Evolutionary conservation across 805 yeast genomes (phyloP), one percentile per base, ranked within the genome.

Genomic region (Tetrapisispora iriomotensis): DNA sequence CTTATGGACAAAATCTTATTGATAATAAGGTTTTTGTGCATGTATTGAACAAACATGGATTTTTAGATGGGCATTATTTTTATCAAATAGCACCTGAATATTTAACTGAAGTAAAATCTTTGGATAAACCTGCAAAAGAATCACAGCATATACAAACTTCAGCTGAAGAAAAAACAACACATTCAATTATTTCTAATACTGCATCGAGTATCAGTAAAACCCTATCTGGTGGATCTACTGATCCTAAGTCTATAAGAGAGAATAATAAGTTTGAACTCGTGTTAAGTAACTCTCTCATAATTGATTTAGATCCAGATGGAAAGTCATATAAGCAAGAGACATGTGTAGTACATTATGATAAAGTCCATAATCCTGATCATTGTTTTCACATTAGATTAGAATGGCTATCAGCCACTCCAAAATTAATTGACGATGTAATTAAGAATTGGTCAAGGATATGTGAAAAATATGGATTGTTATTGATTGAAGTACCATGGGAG

Each of bases 61-160:
- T 92, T 49, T 61, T 87, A 38, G 95, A 90, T 62, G 98, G 98
- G 0, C 88, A 92, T 53, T 90, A 87, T 56, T 90, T 90, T 59
- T 90, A 90, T 53, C 79, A 75, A 49, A 58, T 88, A 37, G 70
- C 68, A 17, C 72, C 74, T 1, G 81, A 79, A 23, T 82, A 69
- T 45, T 59, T 65, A 10, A 10, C 24, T 8, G 26, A 37, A 12
- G 6, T 12, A 3, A 35, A 35, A 13, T 12, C 26, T 18, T 12
- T 8, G 14, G 33, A 29, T 8, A 23, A 3, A 14, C 2, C 17
- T 4, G 2, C 26, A 20, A 10, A 13, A 7, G 18, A 12, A 20
- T 10, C 8, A 3, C 22, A 22, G 8, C 5, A 20, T 10, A 28
- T 37, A 33, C 45, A 46, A 10, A 42, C 38, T 29, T 37, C 24